Evolutionary conservation across 345 rosid species (phyloP).

Genomic region (Orychophragmus violaceus): DNA sequence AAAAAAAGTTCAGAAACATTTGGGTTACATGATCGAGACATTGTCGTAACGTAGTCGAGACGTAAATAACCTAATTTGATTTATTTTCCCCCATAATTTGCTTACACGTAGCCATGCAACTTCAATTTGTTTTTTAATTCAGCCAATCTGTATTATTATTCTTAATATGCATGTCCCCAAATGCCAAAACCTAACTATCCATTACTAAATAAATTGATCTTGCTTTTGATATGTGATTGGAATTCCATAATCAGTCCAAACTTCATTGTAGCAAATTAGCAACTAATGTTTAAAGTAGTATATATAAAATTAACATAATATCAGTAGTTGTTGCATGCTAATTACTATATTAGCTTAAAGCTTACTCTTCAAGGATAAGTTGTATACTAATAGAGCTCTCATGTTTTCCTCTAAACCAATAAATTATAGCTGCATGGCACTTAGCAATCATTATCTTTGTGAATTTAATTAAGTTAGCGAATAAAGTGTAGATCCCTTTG

Average conservation of each 20-base stretch:
- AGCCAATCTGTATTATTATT: not conserved
- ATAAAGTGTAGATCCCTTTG: constrained; percentile 3
- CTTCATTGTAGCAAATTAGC: constrained; percentile 9
- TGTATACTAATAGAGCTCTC: not conserved
- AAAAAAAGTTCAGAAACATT: not conserved
- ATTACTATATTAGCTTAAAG: not conserved
- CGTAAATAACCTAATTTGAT: constrained; percentile 10
- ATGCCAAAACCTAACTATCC: constrained; percentile 14
- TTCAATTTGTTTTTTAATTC: not conserved
- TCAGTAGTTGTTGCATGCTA: not conserved
- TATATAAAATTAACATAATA: not conserved
- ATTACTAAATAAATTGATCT: not conserved
- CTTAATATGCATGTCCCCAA: not conserved
- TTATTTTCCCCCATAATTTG: not conserved
- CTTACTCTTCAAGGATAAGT: not conserved
- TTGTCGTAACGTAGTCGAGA: constrained; percentile 19
- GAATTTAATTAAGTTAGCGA: not conserved
- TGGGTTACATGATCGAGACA: constrained; percentile 6
- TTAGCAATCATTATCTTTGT: constrained; percentile 13
- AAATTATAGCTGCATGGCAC: not conserved
- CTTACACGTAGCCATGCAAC: constrained; percentile 20
- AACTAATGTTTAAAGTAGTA: not conserved
- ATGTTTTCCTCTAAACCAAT: not conserved
- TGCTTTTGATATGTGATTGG: constrained; percentile 5
- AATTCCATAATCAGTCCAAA: not conserved